These are phyloP conservation scores for Saururus chinensis DNA, from an alignment of 164 flowering plant species.

Conservation along the genomic window DNA sequence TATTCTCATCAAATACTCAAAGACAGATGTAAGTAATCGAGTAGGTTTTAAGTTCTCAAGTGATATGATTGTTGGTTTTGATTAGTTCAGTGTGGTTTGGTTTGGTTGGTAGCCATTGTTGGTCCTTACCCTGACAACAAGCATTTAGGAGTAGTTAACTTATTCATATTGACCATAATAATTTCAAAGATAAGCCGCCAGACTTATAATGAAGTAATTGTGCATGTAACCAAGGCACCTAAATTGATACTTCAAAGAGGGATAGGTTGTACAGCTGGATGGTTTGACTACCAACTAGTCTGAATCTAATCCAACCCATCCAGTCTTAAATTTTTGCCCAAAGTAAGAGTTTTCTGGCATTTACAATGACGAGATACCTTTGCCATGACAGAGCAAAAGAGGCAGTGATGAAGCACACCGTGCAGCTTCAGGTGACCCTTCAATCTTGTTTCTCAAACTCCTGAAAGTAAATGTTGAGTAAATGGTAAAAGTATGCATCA, in stretches of 20 bases:
- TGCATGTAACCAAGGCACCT: neutral
- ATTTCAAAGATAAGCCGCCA: neutral
- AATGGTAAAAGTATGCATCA: neutral
- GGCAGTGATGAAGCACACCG: constrained; percentile 89
- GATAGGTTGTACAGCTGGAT: no score
- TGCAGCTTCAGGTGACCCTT: constrained; percentile 68
- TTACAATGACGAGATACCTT: constrained; percentile 21
- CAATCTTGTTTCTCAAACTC: constrained; percentile 60
- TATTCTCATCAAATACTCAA: no score
- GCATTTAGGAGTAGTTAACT: neutral
- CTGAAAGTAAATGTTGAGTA: constrained; percentile 23
- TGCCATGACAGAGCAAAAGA: constrained; percentile 79
- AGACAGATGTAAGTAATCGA: neutral
- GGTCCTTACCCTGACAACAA: neutral
- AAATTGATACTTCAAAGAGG: no score
- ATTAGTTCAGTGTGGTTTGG: neutral
- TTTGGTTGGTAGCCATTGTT: neutral
- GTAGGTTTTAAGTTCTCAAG: neutral
- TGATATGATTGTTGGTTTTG: no score
- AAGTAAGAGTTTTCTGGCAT: neutral
- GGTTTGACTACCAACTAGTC: neutral
- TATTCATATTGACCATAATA: no score
- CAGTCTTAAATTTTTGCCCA: neutral
- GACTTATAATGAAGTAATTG: neutral
- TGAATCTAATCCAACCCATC: neutral